Percentiles rank a stretch among this genome's conserved stretches.
phyloP scores from a whole-genome alignment of 257 asterid genomes.

The Solanum habrochaites region DNA sequence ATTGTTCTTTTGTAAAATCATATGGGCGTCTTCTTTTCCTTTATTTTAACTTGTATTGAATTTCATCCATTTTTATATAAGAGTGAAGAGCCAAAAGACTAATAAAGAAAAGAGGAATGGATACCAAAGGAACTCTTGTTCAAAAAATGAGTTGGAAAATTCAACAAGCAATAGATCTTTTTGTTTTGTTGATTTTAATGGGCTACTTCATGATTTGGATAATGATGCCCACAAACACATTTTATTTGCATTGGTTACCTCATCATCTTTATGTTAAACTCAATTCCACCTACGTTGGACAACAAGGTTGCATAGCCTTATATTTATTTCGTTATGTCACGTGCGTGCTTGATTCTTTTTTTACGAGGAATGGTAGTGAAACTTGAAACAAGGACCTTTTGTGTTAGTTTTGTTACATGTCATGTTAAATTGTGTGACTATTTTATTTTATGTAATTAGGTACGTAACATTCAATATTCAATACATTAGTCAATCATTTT shows the following conservation, averaged over 20 bases:
- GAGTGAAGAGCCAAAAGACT: not conserved
- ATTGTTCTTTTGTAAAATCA: too few relatives aligned
- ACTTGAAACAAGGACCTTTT: not conserved
- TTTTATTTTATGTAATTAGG: not conserved
- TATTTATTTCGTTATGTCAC: not conserved
- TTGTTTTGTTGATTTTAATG: conserved; percentile 15
- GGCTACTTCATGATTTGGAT: conserved; percentile 40
- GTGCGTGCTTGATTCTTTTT: not conserved
- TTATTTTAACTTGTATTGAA: not conserved
- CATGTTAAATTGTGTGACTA: not conserved
- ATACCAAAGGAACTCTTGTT: not conserved
- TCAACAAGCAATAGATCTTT: conserved; percentile 21
- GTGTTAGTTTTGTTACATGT: not conserved
- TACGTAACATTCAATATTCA: not conserved
- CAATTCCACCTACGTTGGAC: conserved; percentile 57
- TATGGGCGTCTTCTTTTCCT: not conserved
- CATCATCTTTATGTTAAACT: conserved; percentile 10
- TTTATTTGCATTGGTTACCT: conserved; percentile 40
- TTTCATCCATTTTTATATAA: not conserved
- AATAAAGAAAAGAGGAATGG: not conserved
- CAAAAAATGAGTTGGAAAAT: conserved; percentile 3
- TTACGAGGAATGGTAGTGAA: not conserved
- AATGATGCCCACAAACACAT: conserved; percentile 44
- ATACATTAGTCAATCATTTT: not conserved
- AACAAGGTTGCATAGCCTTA: conserved; percentile 34